These are phyloP conservation scores for Eremothecium cymbalariae DNA, from an alignment of 1,139 yeast genomes.

Conservation along the genomic window DNA sequence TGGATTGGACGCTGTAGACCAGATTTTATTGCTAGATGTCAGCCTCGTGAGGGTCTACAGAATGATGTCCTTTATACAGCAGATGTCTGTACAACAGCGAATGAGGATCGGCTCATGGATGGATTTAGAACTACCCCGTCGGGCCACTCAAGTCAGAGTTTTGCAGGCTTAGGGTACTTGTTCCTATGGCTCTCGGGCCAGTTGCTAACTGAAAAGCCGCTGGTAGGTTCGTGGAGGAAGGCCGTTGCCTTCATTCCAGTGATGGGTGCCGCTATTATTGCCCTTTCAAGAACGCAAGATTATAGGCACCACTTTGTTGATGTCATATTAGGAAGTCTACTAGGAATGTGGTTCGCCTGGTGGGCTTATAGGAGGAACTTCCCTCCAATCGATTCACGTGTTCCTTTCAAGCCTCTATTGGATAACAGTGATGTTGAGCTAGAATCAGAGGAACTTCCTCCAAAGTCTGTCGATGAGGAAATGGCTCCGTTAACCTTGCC, in stretches of 20 bases:
- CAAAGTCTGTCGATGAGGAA: conserved; percentile 13
- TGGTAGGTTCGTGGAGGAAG: conserved; percentile 51
- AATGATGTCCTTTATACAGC: conserved; percentile 42
- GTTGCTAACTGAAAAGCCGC: conserved; percentile 36
- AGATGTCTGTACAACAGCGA: conserved; percentile 55
- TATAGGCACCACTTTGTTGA: conserved; percentile 74
- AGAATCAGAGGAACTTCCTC: conserved; percentile 14
- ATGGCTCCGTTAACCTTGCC: conserved; percentile 11
- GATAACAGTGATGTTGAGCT: conserved; percentile 34
- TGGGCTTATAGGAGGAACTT: conserved; percentile 44
- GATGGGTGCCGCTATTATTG: conserved; percentile 56
- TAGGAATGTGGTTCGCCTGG: conserved; percentile 43
- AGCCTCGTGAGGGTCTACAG: conserved; percentile 45
- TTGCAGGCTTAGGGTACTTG: conserved; percentile 58
- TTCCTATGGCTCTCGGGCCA: conserved; percentile 63
- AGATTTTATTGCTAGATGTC: conserved; percentile 66
- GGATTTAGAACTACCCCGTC: conserved; percentile 77
- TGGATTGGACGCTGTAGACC: conserved; percentile 73
- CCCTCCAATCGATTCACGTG: conserved; percentile 32
- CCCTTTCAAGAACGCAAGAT: conserved; percentile 67
- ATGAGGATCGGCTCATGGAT: conserved; percentile 42
- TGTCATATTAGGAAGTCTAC: conserved; percentile 48
- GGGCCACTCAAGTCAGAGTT: conserved; percentile 62
- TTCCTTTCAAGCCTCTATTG: conserved; percentile 34
- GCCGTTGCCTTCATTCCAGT: conserved; percentile 37